Conservation (phyloP, 805 yeast species). For the Saccharomyces kudriavzevii region DNA sequence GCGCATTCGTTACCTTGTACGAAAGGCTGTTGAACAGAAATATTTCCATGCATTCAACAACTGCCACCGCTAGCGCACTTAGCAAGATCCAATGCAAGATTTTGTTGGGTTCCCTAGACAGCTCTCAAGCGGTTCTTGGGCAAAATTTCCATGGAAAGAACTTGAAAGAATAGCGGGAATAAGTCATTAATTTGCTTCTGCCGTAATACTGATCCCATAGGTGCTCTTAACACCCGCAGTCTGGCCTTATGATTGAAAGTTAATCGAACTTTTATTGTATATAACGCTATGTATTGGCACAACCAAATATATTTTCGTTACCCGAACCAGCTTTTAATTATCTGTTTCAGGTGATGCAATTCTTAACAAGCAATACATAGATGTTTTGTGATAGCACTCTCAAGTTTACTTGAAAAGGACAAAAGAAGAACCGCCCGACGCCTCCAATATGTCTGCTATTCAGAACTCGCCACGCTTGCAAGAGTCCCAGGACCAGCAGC, state of each 20-base stretch:
- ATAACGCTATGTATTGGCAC: not conserved
- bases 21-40: not conserved
- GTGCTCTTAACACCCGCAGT: not conserved
- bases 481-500: constrained; percentile 3
- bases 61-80: not conserved
- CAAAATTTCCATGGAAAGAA: no score
- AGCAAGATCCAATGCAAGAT: not conserved
- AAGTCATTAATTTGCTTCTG: no score
- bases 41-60: not conserved
- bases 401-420: not conserved
- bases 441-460: not conserved
- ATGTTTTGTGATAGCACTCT: not conserved
- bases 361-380: not conserved
- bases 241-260: not conserved
- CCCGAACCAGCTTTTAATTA: not conserved
- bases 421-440: not conserved
- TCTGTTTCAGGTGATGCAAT: not conserved
- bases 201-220: no score
- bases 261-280: no score
- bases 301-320: not conserved
- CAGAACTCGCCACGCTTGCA: not conserved
- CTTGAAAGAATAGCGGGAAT: no score
- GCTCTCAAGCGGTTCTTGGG: no score
- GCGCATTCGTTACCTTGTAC: not conserved
- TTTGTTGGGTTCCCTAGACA: no score